Conservation (phyloP, 192 early-diverging fungal genomes). For the Podila minutissima region DNA sequence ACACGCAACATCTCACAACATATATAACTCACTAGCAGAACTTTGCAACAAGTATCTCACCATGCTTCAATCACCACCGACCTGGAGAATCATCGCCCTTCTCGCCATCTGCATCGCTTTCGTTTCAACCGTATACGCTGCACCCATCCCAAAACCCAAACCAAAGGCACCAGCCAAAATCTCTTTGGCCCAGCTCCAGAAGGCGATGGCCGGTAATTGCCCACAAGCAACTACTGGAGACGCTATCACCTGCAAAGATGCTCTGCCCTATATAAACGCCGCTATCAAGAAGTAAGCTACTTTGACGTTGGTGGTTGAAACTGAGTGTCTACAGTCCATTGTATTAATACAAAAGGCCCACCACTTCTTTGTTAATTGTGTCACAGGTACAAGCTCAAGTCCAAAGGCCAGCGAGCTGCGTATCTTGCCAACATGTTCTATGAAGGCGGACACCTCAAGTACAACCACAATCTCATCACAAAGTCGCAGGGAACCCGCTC, state of each 20-base stretch:
- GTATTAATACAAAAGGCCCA: neutral
- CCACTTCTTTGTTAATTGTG: neutral
- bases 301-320: neutral
- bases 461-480: constrained; percentile 33
- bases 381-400: constrained; percentile 22
- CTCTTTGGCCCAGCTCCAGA: constrained; percentile 22
- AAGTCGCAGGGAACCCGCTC: constrained; percentile 41
- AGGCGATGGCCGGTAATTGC: constrained; percentile 45
- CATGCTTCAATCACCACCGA: neutral
- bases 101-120: constrained; percentile 30
- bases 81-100: neutral
- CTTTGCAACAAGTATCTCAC: neutral
- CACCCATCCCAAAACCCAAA: constrained; percentile 2
- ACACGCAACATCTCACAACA: neutral
- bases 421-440: constrained; percentile 49
- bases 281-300: constrained; percentile 45
- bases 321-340: neutral
- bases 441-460: constrained; percentile 39
- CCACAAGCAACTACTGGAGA: constrained; percentile 29
- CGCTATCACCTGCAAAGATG: constrained; percentile 46
- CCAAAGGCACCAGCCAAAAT: neutral
- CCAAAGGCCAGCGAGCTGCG: constrained; percentile 42
- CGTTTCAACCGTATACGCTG: neutral
- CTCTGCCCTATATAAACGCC: constrained; percentile 46
- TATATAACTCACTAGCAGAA: neutral